Evolutionary conservation across 495 filamentous ascomycete genomes (phyloP), one percentile per base, ranked within the genome.

Genomic region (Aspergillus hancockii): DNA sequence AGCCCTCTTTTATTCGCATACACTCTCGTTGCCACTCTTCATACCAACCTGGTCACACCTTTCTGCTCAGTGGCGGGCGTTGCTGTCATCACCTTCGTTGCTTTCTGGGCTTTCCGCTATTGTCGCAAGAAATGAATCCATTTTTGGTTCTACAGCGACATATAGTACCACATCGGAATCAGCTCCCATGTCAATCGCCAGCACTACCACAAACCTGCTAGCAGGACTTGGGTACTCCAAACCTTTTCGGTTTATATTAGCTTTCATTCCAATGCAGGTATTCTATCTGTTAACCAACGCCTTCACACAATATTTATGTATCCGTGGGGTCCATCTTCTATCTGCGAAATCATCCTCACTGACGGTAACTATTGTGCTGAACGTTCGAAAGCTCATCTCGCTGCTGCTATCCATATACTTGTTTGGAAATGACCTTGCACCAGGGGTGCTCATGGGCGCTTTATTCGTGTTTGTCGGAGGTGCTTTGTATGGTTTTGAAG

Each of bases 341-440:
- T 90, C 88, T 1, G 90, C 92, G 0, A 86, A 87, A 47, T 89
- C 90, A 3, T 92, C 93, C 16, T 96, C 94, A 0, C 78, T 98
- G 52, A 97, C 93, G 0, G 94, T 98, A 16, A 97, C 93, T 1
- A 94, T 98, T 43, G 90, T 97, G 32, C 81, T 98, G 25, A 98
- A 98, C 70, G 88, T 98, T 50, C 83, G 94, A 64, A 98, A 98
- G 73, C 79, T 98, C n/a, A 87, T 95, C 19, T 95, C 91, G 59
- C 81, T 98, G 55, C 70, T 97, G 60, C 66, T 98, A 40, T 97
- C 93, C 59, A 92, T 97, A 59, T 92, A 90, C 80, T 70, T 98
- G 3, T 98, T 98, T 73, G 94, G 93, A 9, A 97, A 98, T 67
- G 67, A 81, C 32, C 72, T 98, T 61, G 82, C 85, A 0, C 72